Base-by-base conservation (phyloP, 805 yeast genomes). In the Saccharomycopsis amapae region DNA sequence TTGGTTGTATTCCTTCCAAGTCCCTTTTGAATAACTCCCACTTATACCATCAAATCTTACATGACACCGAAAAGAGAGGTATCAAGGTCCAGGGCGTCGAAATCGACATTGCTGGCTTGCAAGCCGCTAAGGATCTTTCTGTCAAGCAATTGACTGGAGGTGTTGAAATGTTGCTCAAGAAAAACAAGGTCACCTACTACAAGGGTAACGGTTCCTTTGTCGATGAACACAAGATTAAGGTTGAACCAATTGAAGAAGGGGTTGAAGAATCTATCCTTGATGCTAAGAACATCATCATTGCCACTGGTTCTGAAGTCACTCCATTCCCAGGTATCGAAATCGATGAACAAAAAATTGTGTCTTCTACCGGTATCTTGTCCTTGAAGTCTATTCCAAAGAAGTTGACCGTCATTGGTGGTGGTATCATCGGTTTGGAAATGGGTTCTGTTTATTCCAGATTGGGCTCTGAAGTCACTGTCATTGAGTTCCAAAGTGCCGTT, bases 401-500 rank as follows among this genome's bases (percentile, higher is more conserved):
- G 64, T 61, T 93, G 62, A 83, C 90, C 56, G 80, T 93, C 68
- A 90, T 93, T 60, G 99, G 99, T 65, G 99, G 96, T 70, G 98
- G 99, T 75, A 90, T 93, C 71, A 93, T 93, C 64, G 99, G 99
- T 62, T 78, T 93, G 57, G 99, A 93, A 73, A 93, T 93, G 96
- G 98, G 96, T 53, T 89, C 97, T 22, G 99, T 93, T 40, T 93
- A 94, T 82, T 71, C 89, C 49, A 80, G 98, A 69, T 72, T 93
- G 59, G 99, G 99, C 38, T 72, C 96, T 36, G 88, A 93, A 71
- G 98, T 93, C 54, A 90, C 97, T 37, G 83, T 93, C 46, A 70
- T 93, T 51, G 99, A 93, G 75, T 93, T 77, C 79, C 86, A 81
- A 67, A 73, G 74, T 58, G 75, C 93, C 53, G 83, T 93, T 62